phyloP scores from a whole-genome alignment of 1,284 basidiomycete species.

The Malassezia psittaci region DNA sequence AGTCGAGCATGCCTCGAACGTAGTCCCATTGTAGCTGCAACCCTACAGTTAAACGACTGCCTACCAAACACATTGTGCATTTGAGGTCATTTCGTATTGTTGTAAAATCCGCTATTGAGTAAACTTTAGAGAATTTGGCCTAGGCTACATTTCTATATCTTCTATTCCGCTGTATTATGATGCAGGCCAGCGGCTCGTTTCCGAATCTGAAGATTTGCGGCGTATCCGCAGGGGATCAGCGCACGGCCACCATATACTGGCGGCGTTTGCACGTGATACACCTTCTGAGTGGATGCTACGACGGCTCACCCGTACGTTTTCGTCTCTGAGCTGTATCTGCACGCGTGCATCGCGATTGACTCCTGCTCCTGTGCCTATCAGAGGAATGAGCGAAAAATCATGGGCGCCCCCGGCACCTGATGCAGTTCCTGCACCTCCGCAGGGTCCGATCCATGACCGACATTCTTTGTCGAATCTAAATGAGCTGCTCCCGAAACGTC shows the following conservation, averaged over 20 bases:
- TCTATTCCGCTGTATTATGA: not conserved
- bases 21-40: conserved; percentile 9
- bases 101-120: no score
- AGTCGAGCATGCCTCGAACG: conserved; percentile 2
- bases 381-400: conserved; percentile 6
- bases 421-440: conserved; percentile 28
- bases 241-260: no score
- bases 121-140: no score
- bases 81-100: not conserved
- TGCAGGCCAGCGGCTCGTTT: not conserved
- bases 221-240: no score
- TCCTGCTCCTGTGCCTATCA: conserved; percentile 2
- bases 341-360: not conserved
- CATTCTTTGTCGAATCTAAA: conserved; percentile 38
- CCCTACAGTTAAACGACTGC: not conserved
- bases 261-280: not conserved
- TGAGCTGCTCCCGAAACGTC: conserved; percentile 28
- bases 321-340: not conserved
- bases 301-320: not conserved
- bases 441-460: conserved; percentile 25
- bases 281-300: not conserved
- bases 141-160: not conserved
- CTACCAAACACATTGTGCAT: conserved; percentile 8
- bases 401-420: conserved; percentile 38
- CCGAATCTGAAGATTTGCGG: not conserved